Evolutionary conservation across 2,329 filamentous ascomycete genomes (phyloP).

Genomic region (Neurospora sp.): DNA sequence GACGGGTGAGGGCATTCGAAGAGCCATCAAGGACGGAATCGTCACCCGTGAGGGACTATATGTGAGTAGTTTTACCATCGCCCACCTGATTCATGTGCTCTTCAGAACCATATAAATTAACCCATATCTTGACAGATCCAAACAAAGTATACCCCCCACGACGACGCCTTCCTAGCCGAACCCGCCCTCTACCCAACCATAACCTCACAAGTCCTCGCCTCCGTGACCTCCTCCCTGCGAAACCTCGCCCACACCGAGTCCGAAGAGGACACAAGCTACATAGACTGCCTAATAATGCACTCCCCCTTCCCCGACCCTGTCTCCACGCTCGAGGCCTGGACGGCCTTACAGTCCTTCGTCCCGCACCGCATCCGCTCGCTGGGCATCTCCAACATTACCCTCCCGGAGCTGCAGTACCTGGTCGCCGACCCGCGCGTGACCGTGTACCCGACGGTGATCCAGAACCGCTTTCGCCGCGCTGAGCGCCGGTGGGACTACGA

Average conservation of each 20-base stretch:
- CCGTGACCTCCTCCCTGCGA: conserved; percentile 54
- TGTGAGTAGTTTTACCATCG: conserved; percentile 29
- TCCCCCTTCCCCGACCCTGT: conserved; percentile 35
- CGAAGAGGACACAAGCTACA: conserved; percentile 28
- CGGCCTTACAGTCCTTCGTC: conserved; percentile 54
- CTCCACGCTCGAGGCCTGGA: conserved; percentile 56
- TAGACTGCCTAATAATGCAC: conserved; percentile 72
- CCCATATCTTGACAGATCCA: conserved; percentile 44
- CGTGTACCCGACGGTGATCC: conserved; percentile 50
- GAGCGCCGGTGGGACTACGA: conserved; percentile 47
- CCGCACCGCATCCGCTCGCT: conserved; percentile 54
- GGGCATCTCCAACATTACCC: conserved; percentile 67
- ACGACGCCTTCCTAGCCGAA: conserved; percentile 41
- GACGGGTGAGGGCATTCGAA: conserved; percentile 57
- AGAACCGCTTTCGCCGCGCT: conserved; percentile 61
- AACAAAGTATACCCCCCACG: conserved; percentile 68
- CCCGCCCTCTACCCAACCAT: conserved; percentile 53
- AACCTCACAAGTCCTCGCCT: conserved; percentile 57
- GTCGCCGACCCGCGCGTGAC: background rate
- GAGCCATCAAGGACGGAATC: conserved; percentile 49
- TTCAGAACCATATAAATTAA: background rate
- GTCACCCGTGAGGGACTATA: conserved; percentile 50
- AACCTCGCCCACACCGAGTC: conserved; percentile 39
- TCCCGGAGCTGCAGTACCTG: conserved; percentile 45
- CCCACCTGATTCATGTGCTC: conserved; percentile 7